Evolutionary conservation across 1,284 basidiomycete species (phyloP), one percentile per base, ranked within the genome.

Genomic region (Lentinula novae-zelandiae): DNA sequence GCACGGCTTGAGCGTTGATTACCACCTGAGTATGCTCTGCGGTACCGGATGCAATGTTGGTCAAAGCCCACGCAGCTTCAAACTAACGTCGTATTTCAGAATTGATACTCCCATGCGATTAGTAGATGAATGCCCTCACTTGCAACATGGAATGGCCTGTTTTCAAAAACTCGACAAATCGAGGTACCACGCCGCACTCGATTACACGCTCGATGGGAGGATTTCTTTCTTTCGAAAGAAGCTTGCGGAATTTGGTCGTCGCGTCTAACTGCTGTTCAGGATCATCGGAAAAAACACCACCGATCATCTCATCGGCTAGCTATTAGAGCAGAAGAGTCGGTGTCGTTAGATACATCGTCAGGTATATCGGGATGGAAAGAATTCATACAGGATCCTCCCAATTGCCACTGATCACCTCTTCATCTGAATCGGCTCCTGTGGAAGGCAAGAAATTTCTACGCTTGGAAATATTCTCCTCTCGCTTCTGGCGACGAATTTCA

Each of bases 161-260:
- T 67, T 86, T 83, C 67, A 99, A 80, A 77, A 98, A 99, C 75
- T 98, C 89, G 62, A 99, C 97, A 69, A 99, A 99, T 63, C 96
- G 93, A 62, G 95, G 92, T 40, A 99, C 95, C 58, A 99, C 96
- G 63, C 94, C 93, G 75, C 95, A 97, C 70, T 95, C 93, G 74
- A 99, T 99, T 68, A 99, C 97, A 71, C 90, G 89, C 76, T 99
- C 97, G 74, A 99, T 99, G n/a, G 96, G 96, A 42, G 96, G 96
- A 75, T 98, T 99, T 82, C 96, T 96, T 81, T 99, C 96, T 82
- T 99, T 99, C 68, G 96, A 98, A 63, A 99, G 86, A 52, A 97
- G 82, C 74, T 99, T 99, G 72, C 97, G 89, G 84, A 99, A 99
- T 79, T 95, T 97, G 70, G 89, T 92, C 31, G 96, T 98, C 68